These are phyloP conservation scores for Melampsora americana DNA, from an alignment of 1,284 basidiomycete species.

Conservation along the genomic window DNA sequence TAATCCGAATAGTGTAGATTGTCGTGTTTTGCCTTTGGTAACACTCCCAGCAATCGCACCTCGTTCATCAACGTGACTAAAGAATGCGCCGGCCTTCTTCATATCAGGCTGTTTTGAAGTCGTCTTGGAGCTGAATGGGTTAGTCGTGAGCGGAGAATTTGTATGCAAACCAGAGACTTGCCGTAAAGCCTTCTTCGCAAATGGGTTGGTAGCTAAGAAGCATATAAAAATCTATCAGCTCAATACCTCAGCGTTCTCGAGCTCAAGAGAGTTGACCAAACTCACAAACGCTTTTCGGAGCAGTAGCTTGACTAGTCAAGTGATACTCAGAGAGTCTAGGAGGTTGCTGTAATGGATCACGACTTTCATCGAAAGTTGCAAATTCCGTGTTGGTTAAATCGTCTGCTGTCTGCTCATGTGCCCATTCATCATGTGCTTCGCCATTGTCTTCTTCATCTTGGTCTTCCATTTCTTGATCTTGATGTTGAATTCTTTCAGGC, in stretches of 20 bases:
- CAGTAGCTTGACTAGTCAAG: conserved; percentile 12
- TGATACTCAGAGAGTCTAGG: conserved; percentile 24
- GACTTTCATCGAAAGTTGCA: neutral
- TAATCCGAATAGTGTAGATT: conserved; percentile 28
- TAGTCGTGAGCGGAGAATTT: neutral
- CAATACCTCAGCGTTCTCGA: too few species aligned
- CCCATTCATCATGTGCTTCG: neutral
- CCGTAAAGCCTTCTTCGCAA: conserved; percentile 18
- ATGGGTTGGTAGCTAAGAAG: conserved; percentile 26
- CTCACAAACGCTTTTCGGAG: conserved; percentile 22
- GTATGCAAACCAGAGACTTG: neutral
- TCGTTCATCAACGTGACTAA: conserved; percentile 32
- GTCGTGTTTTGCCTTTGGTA: conserved; percentile 6
- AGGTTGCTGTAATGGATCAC: neutral
- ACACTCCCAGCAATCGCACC: neutral
- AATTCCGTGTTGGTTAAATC: too few species aligned
- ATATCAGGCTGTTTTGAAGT: conserved; percentile 4
- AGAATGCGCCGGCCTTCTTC: conserved; percentile 29
- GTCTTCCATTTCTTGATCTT: neutral
- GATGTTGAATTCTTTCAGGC: neutral
- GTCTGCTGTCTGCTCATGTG: neutral
- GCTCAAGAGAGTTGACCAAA: too few species aligned
- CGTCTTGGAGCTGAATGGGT: conserved; percentile 2
- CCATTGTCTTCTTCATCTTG: neutral
- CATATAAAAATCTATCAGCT: neutral